Base-by-base conservation (phyloP, 2,329 filamentous ascomycete species). In the Cryphonectria radicalis region DNA sequence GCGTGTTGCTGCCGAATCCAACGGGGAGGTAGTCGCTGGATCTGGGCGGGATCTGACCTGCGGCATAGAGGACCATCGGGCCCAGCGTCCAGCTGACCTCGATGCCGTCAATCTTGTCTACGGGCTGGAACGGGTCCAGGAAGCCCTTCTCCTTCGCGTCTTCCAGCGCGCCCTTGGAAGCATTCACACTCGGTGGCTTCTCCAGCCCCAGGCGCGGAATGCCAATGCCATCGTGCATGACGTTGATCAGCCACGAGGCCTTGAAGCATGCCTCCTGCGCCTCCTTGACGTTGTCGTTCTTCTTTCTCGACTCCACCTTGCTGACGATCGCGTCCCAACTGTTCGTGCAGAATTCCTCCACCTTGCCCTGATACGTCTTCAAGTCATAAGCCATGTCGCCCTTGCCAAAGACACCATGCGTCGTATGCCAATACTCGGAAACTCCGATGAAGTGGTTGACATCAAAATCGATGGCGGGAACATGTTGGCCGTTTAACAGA, bases 341-440 rank as follows among this genome's bases (percentile, higher is more conserved):
- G 76, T 91, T 90, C 62, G 88, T 91, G 80, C 96, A 99, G 77
- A 97, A 98, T 8, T 93, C 89, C 73, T 91, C 87, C 5, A 98
- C 96, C 50, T 92, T 90, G 74, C 91, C 86, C 78, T 98, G 95
- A 77, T 98, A 99, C 0, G 92, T 94, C 73, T 91, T 89, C 75
- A 97, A 93, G 77, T 98, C 94, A 80, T 98, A 99, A 0, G 93
- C 90, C 75, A 93, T 91, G 75, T 94, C 93, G 75, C 93, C 91
- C 73, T 89, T 87, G 4, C 90, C 90, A 76, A 99, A 98, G 1
- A 98, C 91, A 69, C 96, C 94, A 77, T 99, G 96, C 0, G 96
- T 99, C 0, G 95, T 97, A 80, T 99, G 96, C 95, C 96, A 99
- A 81, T 97, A 99, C 79, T 99, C 96, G 0, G 95, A 98, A 4